Base-by-base conservation (phyloP, 495 filamentous ascomycete genomes). In the Durotheca rogersii region DNA sequence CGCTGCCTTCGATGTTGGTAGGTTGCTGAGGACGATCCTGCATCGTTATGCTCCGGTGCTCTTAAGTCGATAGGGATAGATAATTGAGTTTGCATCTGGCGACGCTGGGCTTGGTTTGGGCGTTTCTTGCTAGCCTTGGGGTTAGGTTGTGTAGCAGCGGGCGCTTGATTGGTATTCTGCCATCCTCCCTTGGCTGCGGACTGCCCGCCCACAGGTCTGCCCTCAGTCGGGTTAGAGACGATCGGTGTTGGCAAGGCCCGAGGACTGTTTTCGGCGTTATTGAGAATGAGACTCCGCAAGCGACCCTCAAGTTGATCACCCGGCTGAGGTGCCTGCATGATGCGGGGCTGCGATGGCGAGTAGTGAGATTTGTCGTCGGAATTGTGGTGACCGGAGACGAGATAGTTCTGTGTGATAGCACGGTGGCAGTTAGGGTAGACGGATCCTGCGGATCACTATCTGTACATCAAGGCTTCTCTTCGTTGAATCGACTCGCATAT, bases 61-160 rank as follows among this genome's bases (percentile, higher is more conserved):
- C 72, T 67, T 10, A 67, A 37, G 43, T 80, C 75, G 32, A 77
- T 68, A 9, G 76, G 70, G 38, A 80, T 76, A 3, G 75, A 72
- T 6, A 79, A 41, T 37, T 79, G 72, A 25, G 77, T 67, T 14
- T 72, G 75, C 72, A 76, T 74, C 58, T 77, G 74, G 36, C 79
- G 75, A 38, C 79, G 68, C 47, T 81, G 72, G 4, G 77, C 76
- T 45, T 81, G 79, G 51, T 80, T 81, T 6, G 66, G 73, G 40
- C 76, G 73, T 61, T 72, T 80, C 41, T 62, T 67, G 21, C 56
- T 34, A 30, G 47, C 4, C 39, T 55, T 67, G 1, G 61, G 31
- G 30, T 51, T 12, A n/a, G 53, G 20, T 50, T 50, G 47, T 34
- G 41, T 7, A 12, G 41, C 30, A 4, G 15, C 14, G 29, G 48